Evolutionary conservation across 2,329 filamentous ascomycete genomes (phyloP).

Genomic region (Mycosphaerella arachidis): DNA sequence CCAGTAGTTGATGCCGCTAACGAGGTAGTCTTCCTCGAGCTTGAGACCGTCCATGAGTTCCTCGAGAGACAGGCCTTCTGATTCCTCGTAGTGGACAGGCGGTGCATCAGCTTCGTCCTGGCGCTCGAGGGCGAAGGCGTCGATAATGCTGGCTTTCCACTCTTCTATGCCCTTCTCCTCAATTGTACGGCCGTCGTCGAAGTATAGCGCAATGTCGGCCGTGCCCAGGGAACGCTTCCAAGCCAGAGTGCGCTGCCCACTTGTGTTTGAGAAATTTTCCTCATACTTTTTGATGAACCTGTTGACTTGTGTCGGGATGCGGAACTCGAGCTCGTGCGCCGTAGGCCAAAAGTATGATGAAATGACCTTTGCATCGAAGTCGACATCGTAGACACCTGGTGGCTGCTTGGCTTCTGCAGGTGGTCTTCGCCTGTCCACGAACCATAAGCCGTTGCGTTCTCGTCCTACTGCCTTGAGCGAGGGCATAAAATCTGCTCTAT

Average conservation of each 20-base stretch:
- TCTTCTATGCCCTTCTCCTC: conserved; percentile 67
- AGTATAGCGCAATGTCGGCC: conserved; percentile 67
- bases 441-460: conserved; percentile 27
- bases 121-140: conserved; percentile 60
- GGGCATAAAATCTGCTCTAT: conserved; percentile 24
- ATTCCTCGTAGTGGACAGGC: conserved; percentile 8
- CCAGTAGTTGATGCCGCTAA: conserved; percentile 67
- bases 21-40: conserved; percentile 70
- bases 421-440: conserved; percentile 26
- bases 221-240: conserved; percentile 83
- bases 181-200: conserved; percentile 69
- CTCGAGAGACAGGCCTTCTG: conserved; percentile 31
- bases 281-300: conserved; percentile 67
- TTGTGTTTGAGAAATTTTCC: conserved; percentile 70
- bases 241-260: conserved; percentile 76
- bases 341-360: conserved; percentile 92
- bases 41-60: conserved; percentile 54
- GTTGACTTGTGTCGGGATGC: conserved; percentile 55
- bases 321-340: conserved; percentile 65
- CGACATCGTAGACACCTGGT: background rate
- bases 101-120: conserved; percentile 33
- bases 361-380: conserved; percentile 60
- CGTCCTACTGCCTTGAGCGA: conserved; percentile 26
- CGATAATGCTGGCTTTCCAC: conserved; percentile 83
- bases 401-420: conserved; percentile 12